phyloP scores from a whole-genome alignment of 2,329 filamentous ascomycete species.

The Penicillium sp. region DNA sequence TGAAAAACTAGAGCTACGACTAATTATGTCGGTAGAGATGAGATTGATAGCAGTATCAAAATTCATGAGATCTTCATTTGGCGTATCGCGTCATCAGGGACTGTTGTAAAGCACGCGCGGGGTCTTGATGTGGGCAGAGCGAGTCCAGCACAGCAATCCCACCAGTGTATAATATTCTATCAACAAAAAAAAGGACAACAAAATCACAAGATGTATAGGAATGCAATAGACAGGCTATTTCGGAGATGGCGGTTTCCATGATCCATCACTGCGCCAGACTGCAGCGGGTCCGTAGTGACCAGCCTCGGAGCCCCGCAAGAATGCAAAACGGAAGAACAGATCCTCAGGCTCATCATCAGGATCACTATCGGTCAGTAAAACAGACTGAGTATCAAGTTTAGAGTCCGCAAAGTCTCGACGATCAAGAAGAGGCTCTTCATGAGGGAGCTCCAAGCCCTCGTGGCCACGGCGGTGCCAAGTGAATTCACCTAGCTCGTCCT shows the following conservation, averaged over 20 bases:
- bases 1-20: not conserved
- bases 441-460: constrained; percentile 36
- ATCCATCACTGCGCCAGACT: constrained; percentile 40
- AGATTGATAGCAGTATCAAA: not conserved
- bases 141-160: constrained; percentile 20
- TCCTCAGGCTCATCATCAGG: constrained; percentile 37
- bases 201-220: not conserved
- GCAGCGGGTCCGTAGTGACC: constrained; percentile 40
- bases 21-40: not conserved
- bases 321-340: constrained; percentile 49
- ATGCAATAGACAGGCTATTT: constrained; percentile 18
- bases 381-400: constrained; percentile 8
- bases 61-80: constrained; percentile 13
- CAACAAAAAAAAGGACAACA: constrained; percentile 1
- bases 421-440: constrained; percentile 23
- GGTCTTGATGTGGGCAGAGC: constrained; percentile 10
- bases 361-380: constrained; percentile 15
- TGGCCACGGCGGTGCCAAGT: constrained; percentile 50
- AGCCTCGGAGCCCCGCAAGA: constrained; percentile 41
- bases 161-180: constrained; percentile 14
- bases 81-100: constrained; percentile 8
- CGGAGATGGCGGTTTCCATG: constrained; percentile 33
- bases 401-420: constrained; percentile 17
- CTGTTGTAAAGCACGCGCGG: not conserved
- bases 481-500: constrained; percentile 47